Base-by-base conservation (phyloP, 805 yeast species). In the Huiozyma sinensis region DNA sequence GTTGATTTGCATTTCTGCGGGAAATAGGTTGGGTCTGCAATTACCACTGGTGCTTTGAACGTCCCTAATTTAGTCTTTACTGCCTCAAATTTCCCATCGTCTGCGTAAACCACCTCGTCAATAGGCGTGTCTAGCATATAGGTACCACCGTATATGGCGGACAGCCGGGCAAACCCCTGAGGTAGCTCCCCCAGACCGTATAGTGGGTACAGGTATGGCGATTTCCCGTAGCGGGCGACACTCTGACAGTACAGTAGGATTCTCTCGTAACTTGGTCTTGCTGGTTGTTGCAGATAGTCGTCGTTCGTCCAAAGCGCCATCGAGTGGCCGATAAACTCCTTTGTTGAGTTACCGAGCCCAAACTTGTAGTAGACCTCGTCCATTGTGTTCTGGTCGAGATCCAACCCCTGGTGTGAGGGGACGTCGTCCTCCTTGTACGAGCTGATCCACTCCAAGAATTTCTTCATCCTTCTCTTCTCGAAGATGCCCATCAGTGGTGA, bases 131-230 rank as follows among this genome's bases (percentile, higher is more conserved):
- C 95, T 60, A 92, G 76, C 98, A 92, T 92, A 63, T 88, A 92
- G 13, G 97, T 90, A 58, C 98, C 98, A 51, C 98, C 98, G 60
- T 92, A 88, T 52, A 92, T 90, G 28, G 98, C 98, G 42, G 95
- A 81, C 49, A 92, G 76, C 63, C 98, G 77, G 8, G 97, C 97
- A 70, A 92, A 92, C 7, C 97, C 98, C 68, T 92, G 98, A n/a
- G 98, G 98, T 47, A 92, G 73, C 66, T 92, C 98, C 42, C 98
- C 98, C 46, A 92, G 74, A 6, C 98, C 98, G 60, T 92, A 92
- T 57, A 90, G 71, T 40, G 98, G 98, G 62, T 92, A 92, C 49
- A 92, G 75, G 63, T 92, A 92, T 9, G 98, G 98, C 6, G 95
- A 85, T 66, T 89, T 89, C 46, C 98, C 97, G 65, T 84, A 92